Evolutionary conservation across 208 protist genomes (phyloP), one percentile per base, ranked within the genome.

Genomic region (Wallacemonas sp.): DNA sequence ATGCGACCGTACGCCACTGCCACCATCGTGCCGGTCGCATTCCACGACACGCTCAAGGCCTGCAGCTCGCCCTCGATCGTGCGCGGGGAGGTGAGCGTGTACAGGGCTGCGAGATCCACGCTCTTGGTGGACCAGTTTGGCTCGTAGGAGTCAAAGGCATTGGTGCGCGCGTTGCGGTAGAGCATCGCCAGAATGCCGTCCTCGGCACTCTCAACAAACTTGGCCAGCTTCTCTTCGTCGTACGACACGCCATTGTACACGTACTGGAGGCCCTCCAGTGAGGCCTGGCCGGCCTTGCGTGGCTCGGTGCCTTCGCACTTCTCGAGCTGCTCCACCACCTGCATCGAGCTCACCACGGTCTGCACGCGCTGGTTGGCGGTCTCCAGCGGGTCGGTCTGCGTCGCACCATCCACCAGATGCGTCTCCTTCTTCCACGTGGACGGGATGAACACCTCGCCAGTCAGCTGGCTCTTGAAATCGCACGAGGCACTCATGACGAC

Each of bases 1-100:
- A 94, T 64, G 36, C 86, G 81, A 38, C 92, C 92, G 67, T 96
- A 98, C 10, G 76, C 89, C 10, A 90, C 92, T 2, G 90, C 94
- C 16, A 98, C 44, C 50, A 98, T 81, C 1, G 79, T 86, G 20
- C 92, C 92, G 39, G 61, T 94, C 10, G 73, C 50, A 63, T 94
- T 98, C 89, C 92, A 98, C 16, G 89, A 78, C 0, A 97, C 57
- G 22, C 70, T 66, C 22, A 94, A 67, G 10, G 80, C 87, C 42
- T 97, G 85, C 31, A 94, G 68, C 2, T 91, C 79, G 23, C 66
- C 68, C 38, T 93, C 84, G 29, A 86, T 67, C 4, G 74, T 82
- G 22, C 76, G 68, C 12, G 91, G 74, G 0, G 84, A 84, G 26
- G 67, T 82, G 22, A 97, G 76, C 16, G 81, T 93, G 64, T 93